Evolutionary conservation across 805 yeast genomes (phyloP).

Genomic region (Candida cerambycidarum): DNA sequence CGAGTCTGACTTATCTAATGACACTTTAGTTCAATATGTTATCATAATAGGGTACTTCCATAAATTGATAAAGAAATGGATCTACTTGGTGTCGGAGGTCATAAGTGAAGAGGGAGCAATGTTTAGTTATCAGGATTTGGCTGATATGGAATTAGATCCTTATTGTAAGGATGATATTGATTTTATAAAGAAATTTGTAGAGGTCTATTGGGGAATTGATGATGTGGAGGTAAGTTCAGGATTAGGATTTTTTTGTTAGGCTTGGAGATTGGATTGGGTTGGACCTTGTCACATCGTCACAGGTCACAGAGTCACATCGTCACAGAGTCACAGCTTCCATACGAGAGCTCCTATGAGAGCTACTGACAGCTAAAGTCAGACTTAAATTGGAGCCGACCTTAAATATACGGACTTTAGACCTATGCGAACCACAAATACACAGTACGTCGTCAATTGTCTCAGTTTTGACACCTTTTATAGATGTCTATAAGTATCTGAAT

Average conservation of each 20-base stretch:
- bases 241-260: constrained; percentile 14
- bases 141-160: constrained; percentile 45
- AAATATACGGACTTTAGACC: no score
- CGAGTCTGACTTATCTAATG: constrained; percentile 5
- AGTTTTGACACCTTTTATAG: no score
- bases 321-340: no score
- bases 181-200: constrained; percentile 36
- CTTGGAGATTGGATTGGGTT: no score
- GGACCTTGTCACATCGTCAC: no score
- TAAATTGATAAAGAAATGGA: constrained; percentile 39
- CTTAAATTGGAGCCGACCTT: no score
- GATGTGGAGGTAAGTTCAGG: constrained; percentile 15
- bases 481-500: no score
- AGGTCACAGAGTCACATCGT: no score
- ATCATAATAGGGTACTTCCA: constrained; percentile 40
- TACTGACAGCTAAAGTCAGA: no score
- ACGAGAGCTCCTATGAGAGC: no score
- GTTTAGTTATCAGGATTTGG: constrained; percentile 41
- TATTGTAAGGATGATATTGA: constrained; percentile 37
- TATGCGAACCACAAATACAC: no score
- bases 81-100: constrained; percentile 34
- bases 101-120: constrained; percentile 28
- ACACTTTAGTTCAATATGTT: constrained; percentile 13
- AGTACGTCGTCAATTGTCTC: no score
- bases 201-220: constrained; percentile 26